These are phyloP conservation scores for Epichloe hybrida DNA, from an alignment of 2,329 filamentous ascomycete species.

Conservation along the genomic window DNA sequence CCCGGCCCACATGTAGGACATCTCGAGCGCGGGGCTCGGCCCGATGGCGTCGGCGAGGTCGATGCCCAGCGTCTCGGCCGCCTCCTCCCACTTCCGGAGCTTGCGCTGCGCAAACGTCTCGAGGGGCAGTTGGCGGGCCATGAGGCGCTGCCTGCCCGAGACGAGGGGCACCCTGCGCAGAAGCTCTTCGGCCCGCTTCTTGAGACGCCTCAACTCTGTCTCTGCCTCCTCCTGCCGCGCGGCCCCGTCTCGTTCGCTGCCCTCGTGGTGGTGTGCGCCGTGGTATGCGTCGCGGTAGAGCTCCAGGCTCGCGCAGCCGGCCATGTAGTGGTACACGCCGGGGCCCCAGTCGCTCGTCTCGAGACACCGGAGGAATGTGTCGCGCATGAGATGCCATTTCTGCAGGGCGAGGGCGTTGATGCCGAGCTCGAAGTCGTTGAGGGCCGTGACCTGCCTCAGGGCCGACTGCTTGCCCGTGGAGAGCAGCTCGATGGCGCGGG, in stretches of 20 bases:
- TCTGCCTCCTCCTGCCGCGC: not conserved
- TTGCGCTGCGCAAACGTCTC: conserved; percentile 78
- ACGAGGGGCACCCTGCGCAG: conserved; percentile 47
- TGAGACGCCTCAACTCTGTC: conserved; percentile 40
- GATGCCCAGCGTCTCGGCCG: conserved; percentile 52
- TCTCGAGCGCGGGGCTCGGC: conserved; percentile 70
- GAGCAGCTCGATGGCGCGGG: conserved; percentile 54
- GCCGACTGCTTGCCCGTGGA: conserved; percentile 46
- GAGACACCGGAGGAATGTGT: conserved; percentile 60
- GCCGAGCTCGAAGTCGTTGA: conserved; percentile 75
- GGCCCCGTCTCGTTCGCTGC: not conserved
- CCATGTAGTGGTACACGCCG: conserved; percentile 79
- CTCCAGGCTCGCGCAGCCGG: conserved; percentile 65
- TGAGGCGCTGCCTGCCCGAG: too few relatives aligned
- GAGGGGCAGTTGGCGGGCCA: conserved; percentile 33
- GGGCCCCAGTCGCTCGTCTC: conserved; percentile 87
- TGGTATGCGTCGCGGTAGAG: conserved; percentile 54
- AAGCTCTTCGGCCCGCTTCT: conserved; percentile 52
- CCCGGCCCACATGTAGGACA: conserved; percentile 90
- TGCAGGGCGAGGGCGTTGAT: conserved; percentile 69
- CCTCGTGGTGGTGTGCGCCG: conserved; percentile 26
- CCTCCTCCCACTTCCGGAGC: conserved; percentile 73
- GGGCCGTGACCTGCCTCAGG: conserved; percentile 77
- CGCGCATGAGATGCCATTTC: conserved; percentile 59
- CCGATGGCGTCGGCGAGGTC: conserved; percentile 70